These are phyloP conservation scores for Cicer bijugum DNA, from an alignment of 306 rosid species.

Conservation along the genomic window DNA sequence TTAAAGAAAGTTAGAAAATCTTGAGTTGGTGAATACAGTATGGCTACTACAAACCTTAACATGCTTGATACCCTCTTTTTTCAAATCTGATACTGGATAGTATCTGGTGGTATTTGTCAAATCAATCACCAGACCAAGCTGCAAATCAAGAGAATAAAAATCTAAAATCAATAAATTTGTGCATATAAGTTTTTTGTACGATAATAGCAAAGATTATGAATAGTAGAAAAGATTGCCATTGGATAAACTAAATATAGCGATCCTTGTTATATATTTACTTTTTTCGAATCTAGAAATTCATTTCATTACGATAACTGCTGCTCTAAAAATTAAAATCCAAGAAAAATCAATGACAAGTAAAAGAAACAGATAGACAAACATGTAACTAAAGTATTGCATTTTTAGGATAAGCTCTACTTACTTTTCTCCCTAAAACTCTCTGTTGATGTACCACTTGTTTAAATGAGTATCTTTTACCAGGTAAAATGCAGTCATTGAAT, in stretches of 20 bases:
- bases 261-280: not conserved
- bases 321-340: conserved; percentile 14
- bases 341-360: conserved; percentile 13
- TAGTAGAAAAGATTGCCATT: conserved; percentile 1
- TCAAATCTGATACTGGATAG: conserved; percentile 79
- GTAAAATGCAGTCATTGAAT: conserved; percentile 72
- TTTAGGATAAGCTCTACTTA: conserved; percentile 48
- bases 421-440: conserved; percentile 91
- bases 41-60: conserved; percentile 67
- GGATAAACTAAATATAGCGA: conserved; percentile 33
- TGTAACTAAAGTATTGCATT: conserved; percentile 11
- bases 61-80: conserved; percentile 96
- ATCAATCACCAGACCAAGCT: conserved; percentile 99
- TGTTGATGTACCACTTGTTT: conserved; percentile 96
- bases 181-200: conserved; percentile 15
- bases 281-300: conserved; percentile 8
- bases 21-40: conserved; percentile 33
- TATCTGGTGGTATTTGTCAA: conserved; percentile 91
- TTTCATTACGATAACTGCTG: conserved; percentile 28
- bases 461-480: conserved; percentile 99
- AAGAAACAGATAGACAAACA: conserved; percentile 32
- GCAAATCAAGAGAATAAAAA: conserved; percentile 53
- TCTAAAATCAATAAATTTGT: conserved; percentile 28
- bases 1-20: conserved; percentile 34
- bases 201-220: conserved; percentile 2